phyloP scores from a whole-genome alignment of 345 rosid genomes.

The Linum usitatissimum region DNA sequence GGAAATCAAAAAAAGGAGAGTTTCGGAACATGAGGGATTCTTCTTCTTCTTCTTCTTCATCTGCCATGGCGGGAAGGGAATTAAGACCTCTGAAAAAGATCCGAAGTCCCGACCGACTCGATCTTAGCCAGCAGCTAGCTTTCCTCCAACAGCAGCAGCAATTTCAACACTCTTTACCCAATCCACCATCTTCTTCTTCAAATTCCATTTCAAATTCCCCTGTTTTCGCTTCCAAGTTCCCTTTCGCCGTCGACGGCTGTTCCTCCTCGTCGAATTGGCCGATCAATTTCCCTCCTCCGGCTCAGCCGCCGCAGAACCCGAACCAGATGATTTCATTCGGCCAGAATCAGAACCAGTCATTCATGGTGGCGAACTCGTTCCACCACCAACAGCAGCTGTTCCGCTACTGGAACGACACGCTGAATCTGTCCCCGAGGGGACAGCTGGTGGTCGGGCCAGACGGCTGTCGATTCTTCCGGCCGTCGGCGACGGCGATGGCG shows the following conservation, averaged over 20 bases:
- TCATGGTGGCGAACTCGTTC: constrained; percentile 21
- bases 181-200: background rate
- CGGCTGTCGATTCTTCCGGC: constrained; percentile 38
- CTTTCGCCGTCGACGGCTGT: constrained; percentile 1
- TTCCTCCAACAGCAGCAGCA: background rate
- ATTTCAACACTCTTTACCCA: background rate
- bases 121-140: background rate
- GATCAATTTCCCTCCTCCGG: background rate
- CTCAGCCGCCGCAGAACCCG: constrained; percentile 15
- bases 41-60: background rate
- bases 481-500: constrained; percentile 19
- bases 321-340: constrained; percentile 73
- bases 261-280: constrained; percentile 1
- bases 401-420: constrained; percentile 49
- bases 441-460: constrained; percentile 50
- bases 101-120: background rate
- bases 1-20: constrained; percentile 43
- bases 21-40: constrained; percentile 23
- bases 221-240: background rate
- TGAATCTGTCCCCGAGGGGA: constrained; percentile 68
- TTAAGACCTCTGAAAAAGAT: background rate
- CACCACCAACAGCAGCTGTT: constrained; percentile 35
- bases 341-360: constrained; percentile 35
- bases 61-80: background rate
- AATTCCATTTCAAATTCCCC: background rate